A percentile compares a stretch with the other conserved stretches of the same genome.
These are phyloP conservation scores for Angophora floribunda DNA, from an alignment of 345 rosid species.

Conservation along the genomic window DNA sequence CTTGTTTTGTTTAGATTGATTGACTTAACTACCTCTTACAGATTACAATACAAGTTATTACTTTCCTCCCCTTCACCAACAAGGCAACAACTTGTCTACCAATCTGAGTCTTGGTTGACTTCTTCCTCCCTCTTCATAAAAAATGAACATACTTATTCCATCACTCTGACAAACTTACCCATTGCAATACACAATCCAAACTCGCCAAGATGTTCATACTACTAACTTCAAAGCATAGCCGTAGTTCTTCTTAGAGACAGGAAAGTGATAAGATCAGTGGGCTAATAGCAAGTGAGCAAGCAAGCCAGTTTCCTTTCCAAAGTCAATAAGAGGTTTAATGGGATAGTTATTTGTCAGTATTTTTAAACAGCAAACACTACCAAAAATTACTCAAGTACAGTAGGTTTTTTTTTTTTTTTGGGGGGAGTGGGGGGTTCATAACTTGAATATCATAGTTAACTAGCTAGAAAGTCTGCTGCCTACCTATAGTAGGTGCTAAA, in stretches of 20 bases:
- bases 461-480: neutral
- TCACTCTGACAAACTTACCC: neutral
- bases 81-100: neutral
- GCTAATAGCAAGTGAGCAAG: neutral
- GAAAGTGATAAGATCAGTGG: neutral
- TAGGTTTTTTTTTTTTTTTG: neutral
- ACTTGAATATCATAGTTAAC: neutral
- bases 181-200: neutral
- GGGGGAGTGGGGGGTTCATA: accelerated
- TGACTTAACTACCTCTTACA: neutral
- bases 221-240: neutral
- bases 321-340: neutral
- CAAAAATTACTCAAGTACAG: neutral
- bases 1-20: neutral
- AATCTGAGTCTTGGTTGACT: neutral
- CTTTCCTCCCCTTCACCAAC: neutral
- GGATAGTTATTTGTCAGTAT: neutral
- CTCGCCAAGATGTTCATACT: neutral
- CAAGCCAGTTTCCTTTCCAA: neutral
- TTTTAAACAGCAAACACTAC: neutral
- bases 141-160: neutral
- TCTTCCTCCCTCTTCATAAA: neutral
- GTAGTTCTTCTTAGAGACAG: neutral
- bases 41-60: neutral
- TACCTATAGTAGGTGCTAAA: neutral